phyloP scores from a whole-genome alignment of 2,329 filamentous ascomycete species.

The Claviceps digitariae region DNA sequence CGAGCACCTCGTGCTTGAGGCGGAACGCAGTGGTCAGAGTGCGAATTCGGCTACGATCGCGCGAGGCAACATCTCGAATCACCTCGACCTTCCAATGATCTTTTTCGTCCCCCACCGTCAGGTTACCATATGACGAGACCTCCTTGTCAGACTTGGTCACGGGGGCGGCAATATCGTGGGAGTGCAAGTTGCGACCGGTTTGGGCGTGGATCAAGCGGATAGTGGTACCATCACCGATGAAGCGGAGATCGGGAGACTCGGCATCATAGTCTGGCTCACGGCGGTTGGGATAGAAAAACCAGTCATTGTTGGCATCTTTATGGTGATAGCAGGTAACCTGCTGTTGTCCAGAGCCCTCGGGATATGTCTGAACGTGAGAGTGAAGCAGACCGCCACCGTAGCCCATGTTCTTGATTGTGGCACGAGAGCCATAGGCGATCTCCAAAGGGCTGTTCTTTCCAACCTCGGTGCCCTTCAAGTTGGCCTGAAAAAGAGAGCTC shows the following conservation, averaged over 20 bases:
- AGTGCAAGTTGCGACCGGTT: conserved; percentile 94
- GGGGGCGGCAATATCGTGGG: conserved; percentile 78
- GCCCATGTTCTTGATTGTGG: conserved; percentile 97
- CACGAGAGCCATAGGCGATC: conserved; percentile 74
- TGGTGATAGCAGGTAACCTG: conserved; percentile 99
- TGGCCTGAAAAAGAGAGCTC: conserved; percentile 98
- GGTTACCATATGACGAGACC: conserved; percentile 91
- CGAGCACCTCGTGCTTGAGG: conserved; percentile 65
- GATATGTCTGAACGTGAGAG: conserved; percentile 92
- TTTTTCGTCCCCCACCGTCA: conserved; percentile 90
- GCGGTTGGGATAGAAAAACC: conserved; percentile 97
- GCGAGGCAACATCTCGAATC: conserved; percentile 74
- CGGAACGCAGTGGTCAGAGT: conserved; percentile 92
- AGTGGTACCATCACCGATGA: conserved; percentile 61
- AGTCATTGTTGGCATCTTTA: conserved; percentile 99
- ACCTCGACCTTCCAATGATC: conserved; percentile 96
- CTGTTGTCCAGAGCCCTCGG: conserved; percentile 85
- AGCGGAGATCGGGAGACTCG: conserved; percentile 53
- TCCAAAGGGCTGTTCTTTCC: conserved; percentile 91
- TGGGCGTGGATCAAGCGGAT: conserved; percentile 88
- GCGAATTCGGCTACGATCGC: conserved; percentile 70
- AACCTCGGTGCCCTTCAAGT: conserved; percentile 83
- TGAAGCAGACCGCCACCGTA: conserved; percentile 94
- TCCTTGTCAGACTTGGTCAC: conserved; percentile 82
- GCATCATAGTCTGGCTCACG: conserved; percentile 57